These are phyloP conservation scores for Phaeosphaeriaceae sp. DNA, from an alignment of 2,329 filamentous ascomycete species.

Conservation along the genomic window DNA sequence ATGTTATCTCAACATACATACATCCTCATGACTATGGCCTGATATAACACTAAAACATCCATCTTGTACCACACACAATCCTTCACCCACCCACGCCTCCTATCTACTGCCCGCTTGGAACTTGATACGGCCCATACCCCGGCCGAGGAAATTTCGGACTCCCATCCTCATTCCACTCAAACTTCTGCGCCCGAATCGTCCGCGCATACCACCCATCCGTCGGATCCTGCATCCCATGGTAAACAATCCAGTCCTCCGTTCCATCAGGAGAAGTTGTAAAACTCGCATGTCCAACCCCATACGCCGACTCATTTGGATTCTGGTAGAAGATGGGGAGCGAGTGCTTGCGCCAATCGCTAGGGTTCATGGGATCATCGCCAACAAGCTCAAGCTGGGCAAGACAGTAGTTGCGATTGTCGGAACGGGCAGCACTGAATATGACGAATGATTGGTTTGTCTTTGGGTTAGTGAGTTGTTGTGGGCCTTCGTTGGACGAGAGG, in stretches of 20 bases:
- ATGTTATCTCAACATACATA: too few species aligned
- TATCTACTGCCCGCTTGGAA: conserved; percentile 21
- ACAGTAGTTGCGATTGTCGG: conserved; percentile 62
- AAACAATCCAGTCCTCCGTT: conserved; percentile 59
- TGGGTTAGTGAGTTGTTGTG: conserved; percentile 57
- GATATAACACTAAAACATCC: too few species aligned
- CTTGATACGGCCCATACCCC: conserved; percentile 55
- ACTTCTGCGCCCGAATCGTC: conserved; percentile 58
- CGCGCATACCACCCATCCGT: conserved; percentile 55
- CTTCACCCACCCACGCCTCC: too few species aligned
- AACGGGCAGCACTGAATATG: conserved; percentile 57
- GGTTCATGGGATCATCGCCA: conserved; percentile 58
- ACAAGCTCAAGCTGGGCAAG: conserved; percentile 59
- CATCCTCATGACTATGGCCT: too few species aligned
- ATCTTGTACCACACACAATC: too few species aligned
- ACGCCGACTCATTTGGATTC: conserved; percentile 52
- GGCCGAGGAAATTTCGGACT: conserved; percentile 56
- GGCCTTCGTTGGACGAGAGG: conserved; percentile 58
- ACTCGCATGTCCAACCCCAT: conserved; percentile 59
- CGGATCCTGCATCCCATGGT: conserved; percentile 60
- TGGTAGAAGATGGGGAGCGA: conserved; percentile 57
- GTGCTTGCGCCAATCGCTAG: conserved; percentile 56
- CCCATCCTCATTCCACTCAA: conserved; percentile 57
- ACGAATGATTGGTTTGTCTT: conserved; percentile 56
- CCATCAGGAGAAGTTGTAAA: conserved; percentile 58